Percentiles rank a stretch among this genome's conserved stretches.
phyloP scores from a whole-genome alignment of 768 basidiomycete species.

The Cyathus striatus region DNA sequence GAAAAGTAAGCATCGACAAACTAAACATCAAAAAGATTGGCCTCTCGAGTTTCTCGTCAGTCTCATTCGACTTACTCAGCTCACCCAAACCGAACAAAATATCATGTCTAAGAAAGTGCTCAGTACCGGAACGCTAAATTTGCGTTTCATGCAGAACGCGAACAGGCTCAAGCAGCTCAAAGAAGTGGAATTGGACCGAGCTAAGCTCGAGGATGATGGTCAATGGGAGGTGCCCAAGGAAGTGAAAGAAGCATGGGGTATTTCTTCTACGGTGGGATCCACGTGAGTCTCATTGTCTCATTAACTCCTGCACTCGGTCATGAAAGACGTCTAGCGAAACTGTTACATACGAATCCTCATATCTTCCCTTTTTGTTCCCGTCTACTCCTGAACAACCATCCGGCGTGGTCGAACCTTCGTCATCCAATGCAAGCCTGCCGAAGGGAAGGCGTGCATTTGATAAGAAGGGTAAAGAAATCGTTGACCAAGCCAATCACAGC shows the following conservation, averaged over 20 bases:
- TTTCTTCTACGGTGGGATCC: conserved; percentile 12
- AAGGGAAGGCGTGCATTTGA: conserved; percentile 54
- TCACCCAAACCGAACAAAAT: too few relatives aligned
- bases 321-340: conserved; percentile 11
- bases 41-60: too few relatives aligned
- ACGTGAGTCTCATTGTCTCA: conserved; percentile 9
- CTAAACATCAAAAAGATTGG: too few relatives aligned
- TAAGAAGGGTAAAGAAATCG: conserved; percentile 44
- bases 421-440: conserved; percentile 12
- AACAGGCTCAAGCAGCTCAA: conserved; percentile 48
- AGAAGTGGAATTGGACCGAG: conserved; percentile 44
- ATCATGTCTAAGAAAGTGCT: conserved; percentile 44
- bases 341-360: conserved; percentile 55
- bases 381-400: conserved; percentile 20
- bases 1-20: too few relatives aligned
- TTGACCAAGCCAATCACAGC: too few relatives aligned
- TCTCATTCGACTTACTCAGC: too few relatives aligned
- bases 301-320: conserved; percentile 3
- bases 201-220: conserved; percentile 55
- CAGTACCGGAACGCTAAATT: conserved; percentile 58
- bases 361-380: conserved; percentile 61
- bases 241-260: conserved; percentile 49
- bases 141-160: conserved; percentile 74
- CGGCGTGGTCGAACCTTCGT: conserved; percentile 12
- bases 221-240: conserved; percentile 59